Evolutionary conservation across 768 basidiomycete genomes (phyloP).

Genomic region (Antrodiella citrinella): DNA sequence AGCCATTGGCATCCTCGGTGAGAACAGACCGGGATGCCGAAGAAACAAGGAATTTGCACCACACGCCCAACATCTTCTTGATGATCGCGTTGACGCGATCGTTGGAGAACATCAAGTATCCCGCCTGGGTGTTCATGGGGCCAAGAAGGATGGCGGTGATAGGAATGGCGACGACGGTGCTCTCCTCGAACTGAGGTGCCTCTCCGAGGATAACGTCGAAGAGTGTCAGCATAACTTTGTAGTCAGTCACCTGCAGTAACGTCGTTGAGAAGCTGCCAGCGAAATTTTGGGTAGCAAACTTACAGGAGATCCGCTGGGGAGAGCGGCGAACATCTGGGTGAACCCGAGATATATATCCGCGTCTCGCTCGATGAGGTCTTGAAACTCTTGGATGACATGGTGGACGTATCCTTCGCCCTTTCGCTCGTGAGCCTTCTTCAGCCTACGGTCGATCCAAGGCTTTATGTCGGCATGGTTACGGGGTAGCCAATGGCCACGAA

Average conservation of each 20-base stretch:
- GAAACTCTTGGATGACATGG: background rate
- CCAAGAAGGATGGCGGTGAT: background rate
- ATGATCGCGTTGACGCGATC: background rate
- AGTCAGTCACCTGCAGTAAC: background rate
- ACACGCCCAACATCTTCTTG: background rate
- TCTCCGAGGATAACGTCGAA: background rate
- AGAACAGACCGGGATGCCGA: constrained; percentile 21
- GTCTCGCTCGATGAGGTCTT: background rate
- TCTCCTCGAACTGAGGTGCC: background rate
- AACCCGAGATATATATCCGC: background rate
- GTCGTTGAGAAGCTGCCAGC: background rate
- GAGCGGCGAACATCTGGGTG: background rate
- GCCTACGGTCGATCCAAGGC: constrained; percentile 8
- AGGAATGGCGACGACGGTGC: background rate
- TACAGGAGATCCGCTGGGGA: background rate
- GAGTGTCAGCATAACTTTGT: background rate
- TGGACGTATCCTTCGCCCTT: background rate
- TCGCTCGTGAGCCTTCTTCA: constrained; percentile 7
- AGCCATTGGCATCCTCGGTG: constrained; percentile 17
- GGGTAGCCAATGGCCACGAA: constrained; percentile 9
- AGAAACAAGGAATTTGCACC: background rate
- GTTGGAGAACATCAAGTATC: background rate
- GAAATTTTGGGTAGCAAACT: background rate
- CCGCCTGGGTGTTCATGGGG: background rate
- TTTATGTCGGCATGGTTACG: constrained; percentile 4